Conservation (phyloP, 495 filamentous ascomycete species). For the Lasiosphaeriaceae sp. region DNA sequence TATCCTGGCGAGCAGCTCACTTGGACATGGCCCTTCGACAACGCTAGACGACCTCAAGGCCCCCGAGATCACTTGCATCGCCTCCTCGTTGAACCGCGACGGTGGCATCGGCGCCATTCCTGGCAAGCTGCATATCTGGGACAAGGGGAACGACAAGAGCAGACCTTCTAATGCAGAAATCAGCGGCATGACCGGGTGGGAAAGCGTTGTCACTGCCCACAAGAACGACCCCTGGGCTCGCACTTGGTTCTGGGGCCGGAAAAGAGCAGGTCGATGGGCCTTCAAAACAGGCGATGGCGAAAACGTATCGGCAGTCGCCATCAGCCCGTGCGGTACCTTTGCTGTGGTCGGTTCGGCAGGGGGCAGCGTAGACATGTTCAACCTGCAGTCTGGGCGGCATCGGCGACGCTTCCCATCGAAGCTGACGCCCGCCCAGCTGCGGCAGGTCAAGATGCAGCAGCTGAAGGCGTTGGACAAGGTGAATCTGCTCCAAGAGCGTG, state of each 20-base stretch:
- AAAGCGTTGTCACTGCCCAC: constrained; percentile 95
- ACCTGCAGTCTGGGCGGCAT: constrained; percentile 87
- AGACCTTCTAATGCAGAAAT: constrained; percentile 55
- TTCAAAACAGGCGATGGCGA: constrained; percentile 82
- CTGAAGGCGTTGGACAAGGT: constrained; percentile 44
- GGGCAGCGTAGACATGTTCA: constrained; percentile 88
- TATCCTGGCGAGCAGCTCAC: constrained; percentile 48
- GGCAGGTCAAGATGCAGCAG: constrained; percentile 56
- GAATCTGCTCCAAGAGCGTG: constrained; percentile 40
- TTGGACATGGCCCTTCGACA: constrained; percentile 49
- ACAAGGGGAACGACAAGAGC: constrained; percentile 58
- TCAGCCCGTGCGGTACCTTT: constrained; percentile 91
- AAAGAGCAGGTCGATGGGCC: constrained; percentile 86
- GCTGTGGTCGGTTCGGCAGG: constrained; percentile 81
- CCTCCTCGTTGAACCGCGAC: constrained; percentile 86
- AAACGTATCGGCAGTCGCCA: constrained; percentile 80
- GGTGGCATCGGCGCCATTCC: constrained; percentile 80
- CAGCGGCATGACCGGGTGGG: constrained; percentile 82
- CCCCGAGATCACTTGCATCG: constrained; percentile 83
- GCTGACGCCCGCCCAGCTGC: constrained; percentile 59
- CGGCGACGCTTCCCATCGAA: constrained; percentile 79
- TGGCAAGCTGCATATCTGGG: constrained; percentile 69
- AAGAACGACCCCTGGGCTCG: constrained; percentile 76
- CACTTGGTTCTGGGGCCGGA: constrained; percentile 97
- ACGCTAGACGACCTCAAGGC: constrained; percentile 76